Base-by-base conservation (phyloP, 2,329 filamentous ascomycete genomes). In the Aureobasidium namibiae region DNA sequence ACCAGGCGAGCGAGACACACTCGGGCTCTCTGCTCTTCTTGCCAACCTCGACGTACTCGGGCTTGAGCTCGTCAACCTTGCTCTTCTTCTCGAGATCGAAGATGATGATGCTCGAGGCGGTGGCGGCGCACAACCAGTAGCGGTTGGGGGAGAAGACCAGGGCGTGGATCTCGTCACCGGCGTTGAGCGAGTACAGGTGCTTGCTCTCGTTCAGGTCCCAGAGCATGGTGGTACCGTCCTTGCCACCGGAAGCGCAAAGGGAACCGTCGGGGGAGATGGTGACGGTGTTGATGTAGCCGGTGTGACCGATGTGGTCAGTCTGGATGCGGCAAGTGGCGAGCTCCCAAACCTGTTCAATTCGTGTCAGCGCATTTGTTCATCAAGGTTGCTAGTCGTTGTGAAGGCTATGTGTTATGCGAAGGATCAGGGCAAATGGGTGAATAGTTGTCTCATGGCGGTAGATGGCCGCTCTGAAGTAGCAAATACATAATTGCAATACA, bases 31-130 rank as follows among this genome's bases (percentile, higher is more conserved):
- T 87, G 86, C 88, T 91, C 90, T 97, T 97, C 90, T 96, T 96
- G 82, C 92, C 90, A 76, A 91, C 88, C 76, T 91, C 85, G 75
- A 91, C 83, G 83, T 94, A 95, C 79, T 99, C 94, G 69, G 92
- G 92, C 88, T 95, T 96, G 79, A 99, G 87, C 87, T 97, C 94
- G 73, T 97, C 92, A 75, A 97, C 92, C 89, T 96, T 97, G 88
- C 88, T 95, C 92, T 99, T 99, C 92, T 99, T 99, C 90, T 99
- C 94, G 70, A 99, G 87, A 76, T 99, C 94, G 82, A 99, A 99
- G 85, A 99, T 97, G 86, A 96, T 96, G 86, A 99, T 97, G 85
- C 86, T 91, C 82, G 85, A 90, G 75, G 90, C 85, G 66, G 94
- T 99, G 76, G 94, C 94, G 75, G 94, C 94, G 86, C 94, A 99